These are phyloP conservation scores for Brettanomyces naardenensis DNA, from an alignment of 805 yeast genomes.

Conservation along the genomic window DNA sequence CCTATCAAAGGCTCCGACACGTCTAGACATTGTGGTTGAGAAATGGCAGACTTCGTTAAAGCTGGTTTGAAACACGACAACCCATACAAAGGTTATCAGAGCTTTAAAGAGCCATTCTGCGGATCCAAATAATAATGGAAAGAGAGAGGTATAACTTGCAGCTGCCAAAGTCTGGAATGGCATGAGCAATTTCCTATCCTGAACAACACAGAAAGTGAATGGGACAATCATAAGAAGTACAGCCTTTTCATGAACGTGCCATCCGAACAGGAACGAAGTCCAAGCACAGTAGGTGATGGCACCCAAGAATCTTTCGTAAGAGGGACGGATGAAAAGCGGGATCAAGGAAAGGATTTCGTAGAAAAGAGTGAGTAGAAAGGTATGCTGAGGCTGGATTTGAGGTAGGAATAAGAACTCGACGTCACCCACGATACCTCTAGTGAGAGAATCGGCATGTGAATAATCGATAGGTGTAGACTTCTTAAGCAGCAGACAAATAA, in stretches of 20 bases:
- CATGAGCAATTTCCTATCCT: constrained; percentile 63
- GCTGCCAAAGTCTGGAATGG: constrained; percentile 66
- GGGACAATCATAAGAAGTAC: constrained; percentile 86
- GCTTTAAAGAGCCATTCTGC: constrained; percentile 75
- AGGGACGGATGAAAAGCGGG: constrained; percentile 66
- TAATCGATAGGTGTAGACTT: constrained; percentile 8
- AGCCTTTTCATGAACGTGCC: constrained; percentile 99
- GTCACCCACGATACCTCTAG: constrained; percentile 90
- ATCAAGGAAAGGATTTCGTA: constrained; percentile 73
- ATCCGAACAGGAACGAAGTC: constrained; percentile 88
- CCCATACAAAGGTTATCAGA: constrained; percentile 77
- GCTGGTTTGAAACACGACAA: constrained; percentile 64
- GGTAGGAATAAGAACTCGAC: constrained; percentile 78
- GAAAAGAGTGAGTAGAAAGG: constrained; percentile 75
- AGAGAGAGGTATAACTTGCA: constrained; percentile 79
- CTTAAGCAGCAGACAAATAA: constrained; percentile 6
- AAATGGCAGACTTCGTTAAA: constrained; percentile 58
- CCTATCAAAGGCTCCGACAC: constrained; percentile 64
- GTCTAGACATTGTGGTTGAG: constrained; percentile 31
- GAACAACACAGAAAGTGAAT: constrained; percentile 63
- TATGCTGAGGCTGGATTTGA: constrained; percentile 64
- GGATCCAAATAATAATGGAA: constrained; percentile 77
- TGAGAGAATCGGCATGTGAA: constrained; percentile 23
- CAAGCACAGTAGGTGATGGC: constrained; percentile 83
- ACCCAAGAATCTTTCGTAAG: constrained; percentile 72